phyloP scores from a whole-genome alignment of 805 yeast species.

The Phaffomyces thermotolerans region DNA sequence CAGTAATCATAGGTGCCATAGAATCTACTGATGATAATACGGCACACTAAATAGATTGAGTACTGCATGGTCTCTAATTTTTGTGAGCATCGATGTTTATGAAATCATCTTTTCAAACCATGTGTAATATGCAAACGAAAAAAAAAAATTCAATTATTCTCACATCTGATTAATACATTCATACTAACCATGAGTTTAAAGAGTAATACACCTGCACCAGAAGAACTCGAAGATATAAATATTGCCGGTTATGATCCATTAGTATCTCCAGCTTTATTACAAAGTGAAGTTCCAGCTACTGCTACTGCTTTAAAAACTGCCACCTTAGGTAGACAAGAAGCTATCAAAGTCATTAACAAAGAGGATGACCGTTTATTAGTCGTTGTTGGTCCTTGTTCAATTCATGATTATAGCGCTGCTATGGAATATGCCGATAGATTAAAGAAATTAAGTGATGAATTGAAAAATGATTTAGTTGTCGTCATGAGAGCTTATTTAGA shows the following conservation, averaged over 20 bases:
- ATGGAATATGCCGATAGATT: conserved; percentile 76
- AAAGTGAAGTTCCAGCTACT: conserved; percentile 71
- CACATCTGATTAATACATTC: neutral
- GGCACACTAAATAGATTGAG: too few species aligned
- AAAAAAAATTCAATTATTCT: too few species aligned
- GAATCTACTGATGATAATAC: too few species aligned
- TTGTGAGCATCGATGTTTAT: too few species aligned
- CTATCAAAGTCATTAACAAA: conserved; percentile 65
- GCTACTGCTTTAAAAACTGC: conserved; percentile 54
- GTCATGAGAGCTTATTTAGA: conserved; percentile 97
- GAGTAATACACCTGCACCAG: conserved; percentile 17
- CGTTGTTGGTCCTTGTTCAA: conserved; percentile 95
- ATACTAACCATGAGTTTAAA: conserved; percentile 4
- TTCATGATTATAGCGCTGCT: conserved; percentile 88
- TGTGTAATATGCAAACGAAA: too few species aligned
- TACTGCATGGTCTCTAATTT: too few species aligned
- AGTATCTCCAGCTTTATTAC: conserved; percentile 85
- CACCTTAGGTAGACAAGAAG: conserved; percentile 68
- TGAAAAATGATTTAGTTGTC: conserved; percentile 68
- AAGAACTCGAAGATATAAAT: conserved; percentile 59
- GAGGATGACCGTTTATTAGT: conserved; percentile 79
- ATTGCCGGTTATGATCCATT: conserved; percentile 90
- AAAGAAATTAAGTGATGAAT: conserved; percentile 58
- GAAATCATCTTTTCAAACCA: too few species aligned
- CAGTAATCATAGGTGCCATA: too few species aligned